Conservation (phyloP, 148 eudicot genomes). For the Drosera capensis region DNA sequence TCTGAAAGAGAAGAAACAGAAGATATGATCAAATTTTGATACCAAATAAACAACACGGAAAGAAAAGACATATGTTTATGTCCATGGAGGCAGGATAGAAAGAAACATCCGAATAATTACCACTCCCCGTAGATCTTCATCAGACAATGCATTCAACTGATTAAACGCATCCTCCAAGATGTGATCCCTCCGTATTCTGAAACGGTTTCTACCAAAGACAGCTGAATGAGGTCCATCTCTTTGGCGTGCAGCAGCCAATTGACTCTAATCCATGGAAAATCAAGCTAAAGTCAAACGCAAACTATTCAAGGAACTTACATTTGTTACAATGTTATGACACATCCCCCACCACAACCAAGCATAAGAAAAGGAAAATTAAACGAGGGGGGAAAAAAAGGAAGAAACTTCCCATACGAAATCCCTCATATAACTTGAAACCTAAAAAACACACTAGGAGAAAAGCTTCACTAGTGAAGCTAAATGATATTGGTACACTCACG, state of each 20-base stretch:
- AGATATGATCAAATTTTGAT: not conserved
- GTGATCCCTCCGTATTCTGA: slow-evolving; percentile 79
- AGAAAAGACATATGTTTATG: no score
- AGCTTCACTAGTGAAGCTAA: no score
- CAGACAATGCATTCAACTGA: slow-evolving; percentile 61
- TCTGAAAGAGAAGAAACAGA: slow-evolving; percentile 24
- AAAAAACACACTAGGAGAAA: not conserved
- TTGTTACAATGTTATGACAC: no score
- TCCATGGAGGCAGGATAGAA: not conserved
- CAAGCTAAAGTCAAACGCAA: slow-evolving; percentile 2
- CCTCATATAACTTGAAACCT: not conserved
- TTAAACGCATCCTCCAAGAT: slow-evolving; percentile 83
- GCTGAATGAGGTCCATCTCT: slow-evolving; percentile 34
- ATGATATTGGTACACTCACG: slow-evolving; percentile 37
- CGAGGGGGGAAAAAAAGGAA: no score
- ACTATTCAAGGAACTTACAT: not conserved
- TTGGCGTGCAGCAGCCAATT: slow-evolving; percentile 48
- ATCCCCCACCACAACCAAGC: no score
- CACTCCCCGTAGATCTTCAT: slow-evolving; percentile 76
- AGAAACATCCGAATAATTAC: slow-evolving; percentile 20
- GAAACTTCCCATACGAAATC: no score
- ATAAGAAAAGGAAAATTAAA: no score
- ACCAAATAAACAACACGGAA: not conserved
- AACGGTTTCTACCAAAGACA: slow-evolving; percentile 48
- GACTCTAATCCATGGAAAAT: slow-evolving; percentile 32